Evolutionary conservation across 2,329 filamentous ascomycete genomes (phyloP).

Genomic region (Stagonosporopsis chrysanthemi): DNA sequence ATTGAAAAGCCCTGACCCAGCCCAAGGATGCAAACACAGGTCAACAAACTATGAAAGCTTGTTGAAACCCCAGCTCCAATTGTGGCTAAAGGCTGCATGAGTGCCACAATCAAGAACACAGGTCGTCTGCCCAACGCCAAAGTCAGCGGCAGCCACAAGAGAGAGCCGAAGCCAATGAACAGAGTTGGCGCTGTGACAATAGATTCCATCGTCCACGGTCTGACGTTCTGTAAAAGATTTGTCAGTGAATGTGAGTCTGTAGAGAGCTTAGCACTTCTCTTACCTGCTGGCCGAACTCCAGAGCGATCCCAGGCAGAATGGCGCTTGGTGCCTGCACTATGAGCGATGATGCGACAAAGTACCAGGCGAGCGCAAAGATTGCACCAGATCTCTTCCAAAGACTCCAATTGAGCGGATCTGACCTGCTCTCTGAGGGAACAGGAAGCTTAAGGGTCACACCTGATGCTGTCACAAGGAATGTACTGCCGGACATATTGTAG

Average conservation of each 20-base stretch:
- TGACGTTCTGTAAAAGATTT: conserved; percentile 18
- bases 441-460: conserved; percentile 33
- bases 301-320: conserved; percentile 21
- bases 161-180: conserved; percentile 45
- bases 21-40: conserved; percentile 42
- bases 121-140: conserved; percentile 49
- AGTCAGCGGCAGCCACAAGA: conserved; percentile 50
- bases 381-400: conserved; percentile 27
- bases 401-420: conserved; percentile 34
- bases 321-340: conserved; percentile 26
- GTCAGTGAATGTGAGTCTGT: background rate
- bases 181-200: conserved; percentile 41
- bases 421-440: conserved; percentile 30
- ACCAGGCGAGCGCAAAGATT: conserved; percentile 25
- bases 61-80: conserved; percentile 36
- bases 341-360: conserved; percentile 21
- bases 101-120: conserved; percentile 41
- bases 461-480: conserved; percentile 30
- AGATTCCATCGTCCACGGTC: conserved; percentile 34
- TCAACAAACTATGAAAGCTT: conserved; percentile 39
- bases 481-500: conserved; percentile 31
- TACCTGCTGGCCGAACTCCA: conserved; percentile 17
- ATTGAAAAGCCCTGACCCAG: conserved; percentile 42
- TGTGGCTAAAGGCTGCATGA: conserved; percentile 36
- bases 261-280: background rate